Evolutionary conservation across 345 rosid species (phyloP).

Genomic region (Dipteronia dyeriana): DNA sequence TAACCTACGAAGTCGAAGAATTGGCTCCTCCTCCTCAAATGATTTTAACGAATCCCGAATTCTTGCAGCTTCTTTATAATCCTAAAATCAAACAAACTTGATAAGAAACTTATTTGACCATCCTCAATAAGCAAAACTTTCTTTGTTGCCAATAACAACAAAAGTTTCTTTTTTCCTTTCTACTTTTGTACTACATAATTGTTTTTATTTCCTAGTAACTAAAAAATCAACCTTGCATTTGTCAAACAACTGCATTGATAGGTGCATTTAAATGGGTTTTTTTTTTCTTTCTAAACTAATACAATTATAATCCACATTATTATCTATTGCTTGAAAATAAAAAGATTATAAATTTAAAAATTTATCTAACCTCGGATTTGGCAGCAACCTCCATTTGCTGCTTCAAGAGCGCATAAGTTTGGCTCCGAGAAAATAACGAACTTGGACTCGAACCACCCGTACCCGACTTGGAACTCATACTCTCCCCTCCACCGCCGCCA

Average conservation of each 20-base stretch:
- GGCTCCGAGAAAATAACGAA: conserved; percentile 47
- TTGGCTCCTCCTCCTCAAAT: conserved; percentile 73
- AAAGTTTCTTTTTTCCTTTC: background rate
- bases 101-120: background rate
- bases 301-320: too few relatives aligned
- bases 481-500: conserved; percentile 33
- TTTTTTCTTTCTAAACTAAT: too few relatives aligned
- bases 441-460: conserved; percentile 28
- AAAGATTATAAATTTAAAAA: too few relatives aligned
- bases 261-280: background rate
- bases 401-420: conserved; percentile 63
- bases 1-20: conserved; percentile 50
- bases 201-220: background rate
- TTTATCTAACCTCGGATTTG: conserved; percentile 47
- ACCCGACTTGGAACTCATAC: conserved; percentile 34
- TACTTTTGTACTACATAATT: background rate
- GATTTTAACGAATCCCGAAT: conserved; percentile 59
- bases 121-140: background rate
- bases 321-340: too few relatives aligned
- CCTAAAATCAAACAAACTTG: conserved; percentile 30
- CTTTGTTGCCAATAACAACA: background rate
- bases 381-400: conserved; percentile 76
- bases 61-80: conserved; percentile 72
- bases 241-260: too few relatives aligned
- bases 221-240: too few relatives aligned